Conservation (phyloP, 768 basidiomycete species). For the Mycena galopus region DNA sequence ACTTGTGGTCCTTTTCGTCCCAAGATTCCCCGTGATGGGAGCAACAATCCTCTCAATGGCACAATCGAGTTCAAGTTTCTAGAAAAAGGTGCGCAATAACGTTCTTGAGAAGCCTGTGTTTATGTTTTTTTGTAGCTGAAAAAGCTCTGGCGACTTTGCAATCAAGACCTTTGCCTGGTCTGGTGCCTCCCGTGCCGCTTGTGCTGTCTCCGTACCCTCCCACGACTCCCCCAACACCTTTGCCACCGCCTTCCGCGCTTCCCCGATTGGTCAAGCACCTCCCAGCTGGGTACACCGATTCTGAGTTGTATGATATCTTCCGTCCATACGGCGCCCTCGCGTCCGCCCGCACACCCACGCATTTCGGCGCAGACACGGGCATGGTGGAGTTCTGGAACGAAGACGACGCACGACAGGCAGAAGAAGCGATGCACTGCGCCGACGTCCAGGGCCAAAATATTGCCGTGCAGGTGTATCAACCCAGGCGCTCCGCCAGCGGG, state of each 20-base stretch:
- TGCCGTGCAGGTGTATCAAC: constrained; percentile 83
- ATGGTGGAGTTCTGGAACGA: constrained; percentile 91
- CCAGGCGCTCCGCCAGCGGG: constrained; percentile 63
- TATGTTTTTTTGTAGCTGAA: constrained; percentile 68
- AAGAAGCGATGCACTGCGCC: constrained; percentile 86
- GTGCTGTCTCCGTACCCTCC: constrained; percentile 88
- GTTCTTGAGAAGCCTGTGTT: constrained; percentile 24
- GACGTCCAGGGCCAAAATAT: constrained; percentile 90
- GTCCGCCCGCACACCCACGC: constrained; percentile 79
- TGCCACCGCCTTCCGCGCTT: constrained; percentile 81
- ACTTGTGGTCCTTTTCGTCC: constrained; percentile 87
- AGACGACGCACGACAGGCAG: constrained; percentile 83
- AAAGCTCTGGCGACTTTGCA: constrained; percentile 90
- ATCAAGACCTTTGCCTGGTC: constrained; percentile 75
- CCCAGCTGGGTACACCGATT: constrained; percentile 75
- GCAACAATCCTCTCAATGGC: constrained; percentile 68
- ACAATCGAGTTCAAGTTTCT: constrained; percentile 88
- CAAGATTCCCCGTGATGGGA: constrained; percentile 74
- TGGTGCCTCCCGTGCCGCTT: constrained; percentile 70
- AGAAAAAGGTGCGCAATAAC: constrained; percentile 73
- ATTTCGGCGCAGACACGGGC: constrained; percentile 82
- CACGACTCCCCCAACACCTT: constrained; percentile 78
- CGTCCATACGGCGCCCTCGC: constrained; percentile 87
- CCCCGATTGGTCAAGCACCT: constrained; percentile 91
- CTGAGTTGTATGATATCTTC: constrained; percentile 87